These are phyloP conservation scores for Diaporthe sp. DNA, from an alignment of 2,329 filamentous ascomycete genomes.

Conservation along the genomic window DNA sequence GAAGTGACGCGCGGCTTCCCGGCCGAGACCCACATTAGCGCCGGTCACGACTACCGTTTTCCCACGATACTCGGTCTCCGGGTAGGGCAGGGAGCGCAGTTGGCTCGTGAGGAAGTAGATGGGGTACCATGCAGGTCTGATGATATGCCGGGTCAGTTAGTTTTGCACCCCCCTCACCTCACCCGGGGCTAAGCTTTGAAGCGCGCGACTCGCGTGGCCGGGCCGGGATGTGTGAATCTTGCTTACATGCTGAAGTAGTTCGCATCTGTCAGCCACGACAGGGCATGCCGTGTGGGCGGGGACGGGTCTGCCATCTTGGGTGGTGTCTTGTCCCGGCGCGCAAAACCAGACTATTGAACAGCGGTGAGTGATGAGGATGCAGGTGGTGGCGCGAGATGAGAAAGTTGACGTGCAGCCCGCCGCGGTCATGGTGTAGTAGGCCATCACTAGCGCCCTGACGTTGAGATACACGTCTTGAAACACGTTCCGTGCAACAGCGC, in stretches of 20 bases:
- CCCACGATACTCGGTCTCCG: conserved; percentile 39
- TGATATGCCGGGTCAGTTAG: conserved; percentile 8
- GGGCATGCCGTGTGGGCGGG: conserved; percentile 21
- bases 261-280: conserved; percentile 40
- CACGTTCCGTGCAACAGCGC: conserved; percentile 7
- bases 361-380: neutral
- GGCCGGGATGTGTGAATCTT: conserved; percentile 27
- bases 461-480: neutral
- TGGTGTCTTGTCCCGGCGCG: neutral
- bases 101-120: conserved; percentile 36
- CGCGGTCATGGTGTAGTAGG: neutral
- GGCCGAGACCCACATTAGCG: conserved; percentile 56
- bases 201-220: conserved; percentile 16
- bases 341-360: conserved; percentile 2
- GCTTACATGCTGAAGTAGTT: conserved; percentile 39
- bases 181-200: neutral
- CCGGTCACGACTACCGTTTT: conserved; percentile 56
- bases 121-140: conserved; percentile 22
- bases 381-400: neutral
- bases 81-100: conserved; percentile 33
- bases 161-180: neutral
- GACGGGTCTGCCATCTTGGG: conserved; percentile 22
- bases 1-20: conserved; percentile 55
- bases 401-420: too few species aligned
- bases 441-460: conserved; percentile 12